phyloP scores from a whole-genome alignment of 169 alveolate species.

The Plasmodium blacklocki region DNA sequence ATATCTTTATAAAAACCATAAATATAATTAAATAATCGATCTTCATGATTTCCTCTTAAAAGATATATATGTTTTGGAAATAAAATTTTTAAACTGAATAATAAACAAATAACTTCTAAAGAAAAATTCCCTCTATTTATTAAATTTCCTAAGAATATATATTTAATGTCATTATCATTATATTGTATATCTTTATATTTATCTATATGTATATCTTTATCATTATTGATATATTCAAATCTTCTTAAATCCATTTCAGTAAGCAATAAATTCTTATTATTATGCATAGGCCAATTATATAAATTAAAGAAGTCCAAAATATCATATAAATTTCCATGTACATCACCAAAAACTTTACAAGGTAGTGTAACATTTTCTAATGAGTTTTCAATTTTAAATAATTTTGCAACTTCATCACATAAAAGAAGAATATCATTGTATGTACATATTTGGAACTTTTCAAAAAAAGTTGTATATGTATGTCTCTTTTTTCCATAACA shows the following conservation, averaged over 20 bases:
- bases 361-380: conserved; percentile 71
- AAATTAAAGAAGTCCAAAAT: conserved; percentile 80
- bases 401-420: conserved; percentile 78
- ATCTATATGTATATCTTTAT: neutral
- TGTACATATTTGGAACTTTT: conserved; percentile 72
- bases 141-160: conserved; percentile 93
- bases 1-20: conserved; percentile 94
- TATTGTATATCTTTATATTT: neutral
- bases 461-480: conserved; percentile 11
- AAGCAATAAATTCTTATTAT: conserved; percentile 1
- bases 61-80: conserved; percentile 93
- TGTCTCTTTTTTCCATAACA: conserved; percentile 56
- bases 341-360: conserved; percentile 79
- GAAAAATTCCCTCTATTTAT: conserved; percentile 94
- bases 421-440: conserved; percentile 81
- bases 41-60: conserved; percentile 96
- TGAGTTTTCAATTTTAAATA: conserved; percentile 78
- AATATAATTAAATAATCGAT: conserved; percentile 92
- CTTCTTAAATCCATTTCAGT: neutral
- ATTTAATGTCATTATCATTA: conserved; percentile 76
- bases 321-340: conserved; percentile 78
- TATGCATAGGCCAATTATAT: conserved; percentile 85
- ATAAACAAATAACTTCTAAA: conserved; percentile 92
- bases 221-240: conserved; percentile 5
- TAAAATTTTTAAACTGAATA: conserved; percentile 91